phyloP scores from a whole-genome alignment of 2,329 filamentous ascomycete genomes.

The Tothia fuscella region DNA sequence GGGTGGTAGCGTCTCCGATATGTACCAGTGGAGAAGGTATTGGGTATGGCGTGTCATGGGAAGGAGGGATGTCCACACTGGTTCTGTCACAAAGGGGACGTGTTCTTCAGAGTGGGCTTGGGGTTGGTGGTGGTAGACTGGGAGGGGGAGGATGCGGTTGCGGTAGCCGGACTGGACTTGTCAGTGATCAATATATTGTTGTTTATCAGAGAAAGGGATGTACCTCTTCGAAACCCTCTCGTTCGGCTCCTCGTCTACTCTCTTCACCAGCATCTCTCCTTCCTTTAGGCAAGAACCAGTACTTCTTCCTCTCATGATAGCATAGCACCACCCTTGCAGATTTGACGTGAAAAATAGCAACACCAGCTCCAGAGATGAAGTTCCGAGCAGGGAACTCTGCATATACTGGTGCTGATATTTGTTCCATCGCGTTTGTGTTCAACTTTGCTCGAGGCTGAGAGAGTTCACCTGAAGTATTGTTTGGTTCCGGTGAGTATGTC shows the following conservation, averaged over 20 bases:
- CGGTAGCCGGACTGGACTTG: slow-evolving; percentile 31
- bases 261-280: slow-evolving; percentile 35
- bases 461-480: too few species aligned
- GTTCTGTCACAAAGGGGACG: slow-evolving; percentile 27
- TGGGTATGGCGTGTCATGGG: slow-evolving; percentile 25
- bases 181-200: not conserved
- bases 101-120: slow-evolving; percentile 21
- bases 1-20: slow-evolving; percentile 34
- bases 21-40: slow-evolving; percentile 37
- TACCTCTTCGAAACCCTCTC: slow-evolving; percentile 40
- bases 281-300: slow-evolving; percentile 40
- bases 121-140: slow-evolving; percentile 32
- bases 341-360: slow-evolving; percentile 40
- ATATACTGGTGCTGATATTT: slow-evolving; percentile 4
- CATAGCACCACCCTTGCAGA: slow-evolving; percentile 35
- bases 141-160: slow-evolving; percentile 36
- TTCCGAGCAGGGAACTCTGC: slow-evolving; percentile 8
- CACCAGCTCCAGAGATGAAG: slow-evolving; percentile 25
- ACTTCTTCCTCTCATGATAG: slow-evolving; percentile 28
- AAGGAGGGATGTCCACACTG: slow-evolving; percentile 34
- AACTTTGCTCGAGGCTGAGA: too few species aligned
- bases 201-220: not conserved
- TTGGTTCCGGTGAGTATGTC: too few species aligned
- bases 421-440: not conserved
- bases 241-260: slow-evolving; percentile 29